Conservation (phyloP, 2,329 filamentous ascomycete species). For the Mycosphaerelloides madeirae region DNA sequence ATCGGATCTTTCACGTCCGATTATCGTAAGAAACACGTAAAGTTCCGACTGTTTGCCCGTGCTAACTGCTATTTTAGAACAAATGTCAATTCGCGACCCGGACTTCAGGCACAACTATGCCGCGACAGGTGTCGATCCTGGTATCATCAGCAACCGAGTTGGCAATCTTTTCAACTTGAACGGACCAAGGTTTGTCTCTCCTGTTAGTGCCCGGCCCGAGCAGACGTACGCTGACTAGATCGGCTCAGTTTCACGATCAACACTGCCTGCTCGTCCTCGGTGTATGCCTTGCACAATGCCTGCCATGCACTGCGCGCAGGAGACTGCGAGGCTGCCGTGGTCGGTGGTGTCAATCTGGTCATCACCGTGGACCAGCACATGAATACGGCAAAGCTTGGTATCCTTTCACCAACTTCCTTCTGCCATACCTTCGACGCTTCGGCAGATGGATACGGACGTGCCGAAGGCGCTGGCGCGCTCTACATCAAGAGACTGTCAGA, state of each 20-base stretch:
- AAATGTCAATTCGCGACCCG: no score
- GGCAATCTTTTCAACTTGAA: slow-evolving; percentile 16
- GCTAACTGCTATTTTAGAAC: no score
- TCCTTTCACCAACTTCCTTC: slow-evolving; percentile 32
- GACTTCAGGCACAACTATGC: slow-evolving; percentile 15
- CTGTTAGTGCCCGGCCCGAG: no score
- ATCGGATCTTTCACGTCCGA: slow-evolving; percentile 15
- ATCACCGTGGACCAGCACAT: slow-evolving; percentile 5
- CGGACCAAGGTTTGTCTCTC: no score
- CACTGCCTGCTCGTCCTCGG: slow-evolving; percentile 43
- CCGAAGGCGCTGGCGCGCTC: slow-evolving; percentile 47
- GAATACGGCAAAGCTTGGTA: background rate
- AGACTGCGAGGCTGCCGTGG: slow-evolving; percentile 15
- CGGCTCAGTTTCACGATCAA: slow-evolving; percentile 33
- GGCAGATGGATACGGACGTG: slow-evolving; percentile 50
- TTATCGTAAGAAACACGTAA: slow-evolving; percentile 8
- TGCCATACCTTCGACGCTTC: slow-evolving; percentile 27
- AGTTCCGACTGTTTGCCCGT: no score
- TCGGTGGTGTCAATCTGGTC: slow-evolving; percentile 22
- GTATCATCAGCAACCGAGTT: slow-evolving; percentile 14
- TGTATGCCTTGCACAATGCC: slow-evolving; percentile 33
- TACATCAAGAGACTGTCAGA: slow-evolving; percentile 12
- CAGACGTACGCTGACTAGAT: no score
- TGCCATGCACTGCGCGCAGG: slow-evolving; percentile 25
- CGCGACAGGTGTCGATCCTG: slow-evolving; percentile 10